These are phyloP conservation scores for Streptanthus diversifolius DNA, from an alignment of 345 rosid genomes.

Conservation along the genomic window DNA sequence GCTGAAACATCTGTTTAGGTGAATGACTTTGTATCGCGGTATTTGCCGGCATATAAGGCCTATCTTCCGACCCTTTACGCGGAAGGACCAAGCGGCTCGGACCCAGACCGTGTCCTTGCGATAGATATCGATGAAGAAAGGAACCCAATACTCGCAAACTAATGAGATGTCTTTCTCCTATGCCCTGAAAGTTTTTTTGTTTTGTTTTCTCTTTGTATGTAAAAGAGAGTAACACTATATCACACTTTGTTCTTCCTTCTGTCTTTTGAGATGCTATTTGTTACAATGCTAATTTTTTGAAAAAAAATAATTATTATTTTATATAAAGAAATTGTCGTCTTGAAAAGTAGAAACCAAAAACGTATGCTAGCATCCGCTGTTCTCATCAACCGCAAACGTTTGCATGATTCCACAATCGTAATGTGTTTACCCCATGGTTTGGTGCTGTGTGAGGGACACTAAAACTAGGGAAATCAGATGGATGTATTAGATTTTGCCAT, in stretches of 20 bases:
- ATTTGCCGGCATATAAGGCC: slow-evolving; percentile 86
- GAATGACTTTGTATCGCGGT: slow-evolving; percentile 85
- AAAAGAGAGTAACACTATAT: neutral
- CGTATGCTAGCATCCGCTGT: too few species aligned
- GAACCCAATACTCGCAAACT: slow-evolving; percentile 59
- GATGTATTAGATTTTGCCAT: too few species aligned
- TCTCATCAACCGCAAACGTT: too few species aligned
- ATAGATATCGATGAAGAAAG: slow-evolving; percentile 84
- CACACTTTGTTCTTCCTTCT: neutral
- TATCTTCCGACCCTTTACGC: slow-evolving; percentile 78
- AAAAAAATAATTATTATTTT: neutral
- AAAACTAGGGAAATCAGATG: too few species aligned
- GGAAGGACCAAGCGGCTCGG: slow-evolving; percentile 89
- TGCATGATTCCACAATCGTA: too few species aligned
- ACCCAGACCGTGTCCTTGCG: slow-evolving; percentile 51
- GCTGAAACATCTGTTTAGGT: slow-evolving; percentile 46
- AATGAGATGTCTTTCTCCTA: neutral
- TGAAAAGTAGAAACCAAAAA: too few species aligned
- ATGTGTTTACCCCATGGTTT: too few species aligned
- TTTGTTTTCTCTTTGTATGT: slow-evolving; percentile 15
- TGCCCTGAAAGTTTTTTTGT: neutral
- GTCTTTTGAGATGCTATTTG: neutral
- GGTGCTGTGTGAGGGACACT: too few species aligned
- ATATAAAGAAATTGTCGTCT: too few species aligned
- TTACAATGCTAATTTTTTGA: neutral